Evolutionary conservation across 768 basidiomycete species (phyloP).

Genomic region (Leccinum boreale): DNA sequence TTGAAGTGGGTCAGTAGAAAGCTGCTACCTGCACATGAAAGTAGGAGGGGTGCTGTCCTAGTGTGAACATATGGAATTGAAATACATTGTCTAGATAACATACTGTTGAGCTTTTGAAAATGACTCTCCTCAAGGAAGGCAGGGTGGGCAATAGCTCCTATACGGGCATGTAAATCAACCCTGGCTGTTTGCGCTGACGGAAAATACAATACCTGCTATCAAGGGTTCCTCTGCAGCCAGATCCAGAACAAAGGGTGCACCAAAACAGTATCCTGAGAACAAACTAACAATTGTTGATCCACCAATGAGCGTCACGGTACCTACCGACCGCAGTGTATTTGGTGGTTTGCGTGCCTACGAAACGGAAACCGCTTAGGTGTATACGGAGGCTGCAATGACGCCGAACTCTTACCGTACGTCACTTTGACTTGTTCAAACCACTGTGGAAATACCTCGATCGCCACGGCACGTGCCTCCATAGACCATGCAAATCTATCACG

Average conservation of each 20-base stretch:
- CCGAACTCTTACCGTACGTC: constrained; percentile 37
- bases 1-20: neutral
- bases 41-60: constrained; percentile 20
- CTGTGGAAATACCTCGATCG: constrained; percentile 39
- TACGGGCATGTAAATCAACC: neutral
- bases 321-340: constrained; percentile 43
- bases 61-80: neutral
- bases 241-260: constrained; percentile 48
- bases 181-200: neutral
- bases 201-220: constrained; percentile 37
- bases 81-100: constrained; percentile 10
- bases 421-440: constrained; percentile 50
- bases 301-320: neutral
- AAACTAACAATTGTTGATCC: neutral
- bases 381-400: neutral
- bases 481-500: constrained; percentile 43
- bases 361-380: neutral
- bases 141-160: constrained; percentile 54
- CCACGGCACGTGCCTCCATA: constrained; percentile 30
- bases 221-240: constrained; percentile 42
- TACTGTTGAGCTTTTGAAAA: constrained; percentile 49
- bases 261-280: constrained; percentile 52
- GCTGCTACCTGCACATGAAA: constrained; percentile 23
- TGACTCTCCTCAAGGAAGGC: constrained; percentile 49
- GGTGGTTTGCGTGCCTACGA: constrained; percentile 25